Evolutionary conservation across 1,284 basidiomycete genomes (phyloP).

Genomic region (Irpex rosettiformis): DNA sequence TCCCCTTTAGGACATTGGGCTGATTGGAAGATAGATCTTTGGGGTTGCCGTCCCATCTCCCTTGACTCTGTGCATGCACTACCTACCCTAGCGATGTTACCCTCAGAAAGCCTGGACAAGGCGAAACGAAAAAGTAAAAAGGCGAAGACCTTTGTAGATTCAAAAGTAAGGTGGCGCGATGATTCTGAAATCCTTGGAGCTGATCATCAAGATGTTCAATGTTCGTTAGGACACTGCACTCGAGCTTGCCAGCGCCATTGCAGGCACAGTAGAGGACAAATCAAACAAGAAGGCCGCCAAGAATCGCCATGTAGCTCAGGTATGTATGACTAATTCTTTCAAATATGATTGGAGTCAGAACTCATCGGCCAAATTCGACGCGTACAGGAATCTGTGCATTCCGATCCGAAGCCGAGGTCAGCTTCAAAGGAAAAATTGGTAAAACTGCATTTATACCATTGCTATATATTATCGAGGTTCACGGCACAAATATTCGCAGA

Average conservation of each 20-base stretch:
- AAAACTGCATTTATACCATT: background rate
- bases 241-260: constrained; percentile 23
- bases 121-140: constrained; percentile 17
- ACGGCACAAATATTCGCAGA: constrained; percentile 14
- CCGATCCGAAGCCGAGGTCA: constrained; percentile 8
- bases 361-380: background rate
- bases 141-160: constrained; percentile 20
- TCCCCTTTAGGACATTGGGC: background rate
- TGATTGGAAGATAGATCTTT: background rate
- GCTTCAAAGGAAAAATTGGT: constrained; percentile 23
- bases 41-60: background rate
- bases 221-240: constrained; percentile 24
- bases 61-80: background rate
- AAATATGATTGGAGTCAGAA: background rate
- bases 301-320: constrained; percentile 18
- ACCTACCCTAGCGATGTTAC: background rate
- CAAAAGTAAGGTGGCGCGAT: constrained; percentile 17
- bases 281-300: constrained; percentile 20
- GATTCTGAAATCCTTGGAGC: background rate
- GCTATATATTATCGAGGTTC: background rate
- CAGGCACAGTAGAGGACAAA: constrained; percentile 23
- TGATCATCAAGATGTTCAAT: background rate
- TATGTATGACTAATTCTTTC: constrained; percentile 3
- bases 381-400: background rate
- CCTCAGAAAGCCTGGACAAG: background rate